Base-by-base conservation (phyloP, 176 grass and related monocot species). In the Puya raimondii region DNA sequence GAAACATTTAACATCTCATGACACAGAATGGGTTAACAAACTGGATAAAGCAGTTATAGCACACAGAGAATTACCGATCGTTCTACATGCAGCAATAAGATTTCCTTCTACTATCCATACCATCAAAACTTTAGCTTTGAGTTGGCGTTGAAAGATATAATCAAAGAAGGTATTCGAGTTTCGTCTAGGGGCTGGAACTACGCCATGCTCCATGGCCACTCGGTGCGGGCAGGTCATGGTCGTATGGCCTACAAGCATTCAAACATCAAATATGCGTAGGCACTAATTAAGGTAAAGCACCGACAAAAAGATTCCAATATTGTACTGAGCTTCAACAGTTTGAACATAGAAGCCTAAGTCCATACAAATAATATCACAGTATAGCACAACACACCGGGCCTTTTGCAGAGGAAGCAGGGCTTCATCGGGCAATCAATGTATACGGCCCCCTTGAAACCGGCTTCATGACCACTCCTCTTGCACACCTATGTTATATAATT, bases 361-460 rank as follows among this genome's bases (percentile, higher is more conserved):
- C 1, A 12, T 42, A 17, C 10, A 77, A 51, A 10, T 3, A 51
- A 10, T 3, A 18, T 10, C 0, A 25, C 59, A 0, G 42, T 13
- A 4, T 4, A 42, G 23, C 53, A 49, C 2, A 26, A 58, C 47
- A 68, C 54, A 96, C 93, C 93, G 77, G 93, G 89, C 79, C n/a
- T 92, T 85, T 96, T 96, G 78, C 93, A 96, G 12, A 96, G 82
- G 75, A 87, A 96, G 76, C 93, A 96, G 52, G 88, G 93, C 80
- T 96, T 96, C 86, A 78, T 92, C 64, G 93, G 93, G 74, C 93
- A 96, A 12, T 96, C 86, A 9, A 96, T 80, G 63, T 96, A 96
- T 50, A 88, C 74, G 1, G 86, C 84, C 1, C 89, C 89, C 79
- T 77, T 87, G 57, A 97, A 97, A 77, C 93, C 93, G 7, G 93